phyloP scores from a whole-genome alignment of 495 filamentous ascomycete genomes.

The Elasticomyces elasticus region DNA sequence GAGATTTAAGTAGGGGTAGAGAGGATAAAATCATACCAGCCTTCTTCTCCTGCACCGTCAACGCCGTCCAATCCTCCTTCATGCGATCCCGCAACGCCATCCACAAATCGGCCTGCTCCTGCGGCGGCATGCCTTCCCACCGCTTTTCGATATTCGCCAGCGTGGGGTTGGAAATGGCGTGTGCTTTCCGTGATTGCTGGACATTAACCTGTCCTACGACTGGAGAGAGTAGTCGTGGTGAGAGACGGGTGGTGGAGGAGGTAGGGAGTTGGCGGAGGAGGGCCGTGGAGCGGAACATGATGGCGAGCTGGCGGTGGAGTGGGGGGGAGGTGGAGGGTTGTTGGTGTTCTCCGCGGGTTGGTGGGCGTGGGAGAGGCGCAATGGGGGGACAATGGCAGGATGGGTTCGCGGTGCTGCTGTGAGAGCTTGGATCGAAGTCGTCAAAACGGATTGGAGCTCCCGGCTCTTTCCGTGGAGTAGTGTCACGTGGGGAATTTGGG shows the following conservation, averaged over 20 bases:
- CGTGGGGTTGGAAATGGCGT: conserved; percentile 95
- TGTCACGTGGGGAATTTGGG: too few species aligned
- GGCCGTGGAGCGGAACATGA: not conserved
- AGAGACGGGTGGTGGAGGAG: not conserved
- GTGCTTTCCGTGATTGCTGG: conserved; percentile 56
- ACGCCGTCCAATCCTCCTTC: conserved; percentile 91
- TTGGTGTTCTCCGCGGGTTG: too few species aligned
- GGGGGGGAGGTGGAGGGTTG: not conserved
- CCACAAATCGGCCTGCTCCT: conserved; percentile 98
- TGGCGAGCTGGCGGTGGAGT: conserved; percentile 1
- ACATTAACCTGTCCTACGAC: not conserved
- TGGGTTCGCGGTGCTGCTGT: too few species aligned
- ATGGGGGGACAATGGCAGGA: too few species aligned
- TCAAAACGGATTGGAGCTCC: too few species aligned
- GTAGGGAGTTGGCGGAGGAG: not conserved
- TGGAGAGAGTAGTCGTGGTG: not conserved
- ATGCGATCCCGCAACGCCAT: conserved; percentile 95
- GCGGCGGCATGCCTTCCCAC: conserved; percentile 92
- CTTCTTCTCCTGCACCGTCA: conserved; percentile 96
- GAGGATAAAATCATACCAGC: conserved; percentile 57
- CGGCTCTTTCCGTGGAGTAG: too few species aligned
- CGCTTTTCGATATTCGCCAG: conserved; percentile 97
- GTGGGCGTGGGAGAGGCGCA: too few species aligned
- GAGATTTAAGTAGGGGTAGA: not conserved
- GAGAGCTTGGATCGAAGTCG: too few species aligned